Conservation (phyloP, 305 asterid genomes). For the Fraxinus platypoda region DNA sequence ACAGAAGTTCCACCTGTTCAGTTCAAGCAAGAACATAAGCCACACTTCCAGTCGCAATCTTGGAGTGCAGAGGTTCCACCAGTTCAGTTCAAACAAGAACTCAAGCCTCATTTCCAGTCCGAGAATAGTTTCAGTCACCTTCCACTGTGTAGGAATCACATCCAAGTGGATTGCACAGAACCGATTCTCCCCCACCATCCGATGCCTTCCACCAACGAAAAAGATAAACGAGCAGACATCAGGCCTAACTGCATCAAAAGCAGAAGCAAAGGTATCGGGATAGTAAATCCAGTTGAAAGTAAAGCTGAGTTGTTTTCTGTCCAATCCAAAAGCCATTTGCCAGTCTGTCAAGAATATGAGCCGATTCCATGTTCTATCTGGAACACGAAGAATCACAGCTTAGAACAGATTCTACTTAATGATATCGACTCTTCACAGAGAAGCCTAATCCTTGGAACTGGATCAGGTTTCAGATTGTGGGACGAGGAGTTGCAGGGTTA, state of each 20-base stretch:
- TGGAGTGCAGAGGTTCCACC: conserved; percentile 43
- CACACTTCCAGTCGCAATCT: conserved; percentile 29
- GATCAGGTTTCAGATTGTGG: conserved; percentile 40
- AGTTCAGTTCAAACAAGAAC: conserved; percentile 43
- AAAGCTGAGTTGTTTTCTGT: conserved; percentile 33
- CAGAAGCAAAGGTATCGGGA: conserved; percentile 25
- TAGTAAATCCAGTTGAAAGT: conserved; percentile 34
- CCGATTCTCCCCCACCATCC: conserved; percentile 20
- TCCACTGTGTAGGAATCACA: conserved; percentile 28
- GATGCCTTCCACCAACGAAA: conserved; percentile 23
- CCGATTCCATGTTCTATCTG: conserved; percentile 34
- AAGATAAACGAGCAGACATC: conserved; percentile 23
- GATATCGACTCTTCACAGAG: conserved; percentile 36
- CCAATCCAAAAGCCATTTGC: conserved; percentile 38
- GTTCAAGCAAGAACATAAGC: conserved; percentile 39
- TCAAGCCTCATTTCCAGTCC: conserved; percentile 32
- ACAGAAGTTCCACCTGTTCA: conserved; percentile 36
- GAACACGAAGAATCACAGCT: conserved; percentile 33
- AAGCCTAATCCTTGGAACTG: conserved; percentile 35
- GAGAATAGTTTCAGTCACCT: conserved; percentile 32
- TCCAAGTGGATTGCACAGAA: conserved; percentile 26
- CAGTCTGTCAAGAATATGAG: conserved; percentile 24
- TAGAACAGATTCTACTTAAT: conserved; percentile 39
- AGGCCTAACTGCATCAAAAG: conserved; percentile 22
- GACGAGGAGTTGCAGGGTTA: conserved; percentile 37